Evolutionary conservation across 1,284 basidiomycete genomes (phyloP).

Genomic region (Tilletia setariae): DNA sequence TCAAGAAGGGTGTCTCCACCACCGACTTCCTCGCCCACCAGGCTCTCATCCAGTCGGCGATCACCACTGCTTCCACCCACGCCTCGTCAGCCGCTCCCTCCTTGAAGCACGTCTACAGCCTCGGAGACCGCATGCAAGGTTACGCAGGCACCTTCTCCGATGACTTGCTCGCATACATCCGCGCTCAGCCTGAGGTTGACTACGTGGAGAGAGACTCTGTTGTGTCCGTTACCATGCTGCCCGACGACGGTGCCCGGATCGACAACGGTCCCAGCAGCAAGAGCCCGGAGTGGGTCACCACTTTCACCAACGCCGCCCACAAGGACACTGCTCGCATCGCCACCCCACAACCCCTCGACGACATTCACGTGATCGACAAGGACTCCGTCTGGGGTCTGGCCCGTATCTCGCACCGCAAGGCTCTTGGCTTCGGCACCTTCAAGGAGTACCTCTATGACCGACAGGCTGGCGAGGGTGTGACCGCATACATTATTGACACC

Average conservation of each 20-base stretch:
- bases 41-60: slow-evolving; percentile 23
- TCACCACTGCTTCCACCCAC: slow-evolving; percentile 12
- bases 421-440: slow-evolving; percentile 79
- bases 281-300: not conserved
- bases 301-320: slow-evolving; percentile 35
- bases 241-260: slow-evolving; percentile 40
- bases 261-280: slow-evolving; percentile 61
- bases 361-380: slow-evolving; percentile 14
- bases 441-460: slow-evolving; percentile 75
- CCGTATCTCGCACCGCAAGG: slow-evolving; percentile 82
- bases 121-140: slow-evolving; percentile 62
- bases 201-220: slow-evolving; percentile 80
- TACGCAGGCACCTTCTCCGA: slow-evolving; percentile 82
- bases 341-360: slow-evolving; percentile 15
- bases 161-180: slow-evolving; percentile 72
- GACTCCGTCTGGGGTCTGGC: slow-evolving; percentile 72
- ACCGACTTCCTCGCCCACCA: slow-evolving; percentile 43
- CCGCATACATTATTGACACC: slow-evolving; percentile 70
- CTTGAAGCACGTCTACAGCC: slow-evolving; percentile 43
- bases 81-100: slow-evolving; percentile 19
- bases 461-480: slow-evolving; percentile 82
- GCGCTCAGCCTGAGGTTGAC: slow-evolving; percentile 82
- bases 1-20: slow-evolving; percentile 45
- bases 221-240: slow-evolving; percentile 46
- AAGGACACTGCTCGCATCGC: slow-evolving; percentile 20